Evolutionary conservation across 306 rosid genomes (phyloP).

Genomic region (Malus fusca): DNA sequence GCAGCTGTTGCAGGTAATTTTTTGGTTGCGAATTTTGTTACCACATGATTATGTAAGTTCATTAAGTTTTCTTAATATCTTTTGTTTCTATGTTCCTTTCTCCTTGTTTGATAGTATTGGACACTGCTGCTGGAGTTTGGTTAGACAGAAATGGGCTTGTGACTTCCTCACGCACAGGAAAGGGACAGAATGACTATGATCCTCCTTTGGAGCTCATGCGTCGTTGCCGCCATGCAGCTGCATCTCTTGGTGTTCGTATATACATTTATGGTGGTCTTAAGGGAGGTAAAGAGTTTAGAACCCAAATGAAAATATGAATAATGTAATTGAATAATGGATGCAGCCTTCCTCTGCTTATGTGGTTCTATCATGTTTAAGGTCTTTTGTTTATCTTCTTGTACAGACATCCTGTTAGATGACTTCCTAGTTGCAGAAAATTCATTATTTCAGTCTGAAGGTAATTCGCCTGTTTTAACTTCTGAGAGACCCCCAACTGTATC

Average conservation of each 20-base stretch:
- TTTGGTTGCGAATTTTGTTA: constrained; percentile 7
- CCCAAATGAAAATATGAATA: constrained; percentile 3
- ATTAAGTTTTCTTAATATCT: not conserved
- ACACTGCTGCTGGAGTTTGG: constrained; percentile 99
- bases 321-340: constrained; percentile 2
- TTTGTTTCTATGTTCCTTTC: not conserved
- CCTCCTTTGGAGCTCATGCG: constrained; percentile 88
- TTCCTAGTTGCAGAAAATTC: constrained; percentile 90
- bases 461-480: constrained; percentile 39
- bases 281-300: constrained; percentile 58
- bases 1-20: constrained; percentile 75
- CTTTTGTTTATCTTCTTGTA: constrained; percentile 16
- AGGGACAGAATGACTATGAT: constrained; percentile 66
- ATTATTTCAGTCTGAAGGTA: constrained; percentile 46
- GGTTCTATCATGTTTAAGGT: not conserved
- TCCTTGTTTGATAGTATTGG: constrained; percentile 56
- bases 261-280: constrained; percentile 89
- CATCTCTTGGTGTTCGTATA: constrained; percentile 76
- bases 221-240: constrained; percentile 97
- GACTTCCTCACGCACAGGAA: constrained; percentile 72
- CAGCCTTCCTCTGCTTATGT: not conserved
- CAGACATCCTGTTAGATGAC: constrained; percentile 81
- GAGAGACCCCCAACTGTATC: constrained; percentile 58
- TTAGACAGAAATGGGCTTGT: constrained; percentile 89
- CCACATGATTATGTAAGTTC: constrained; percentile 5